Evolutionary conservation across 352 stramenopile species (phyloP).

Genomic region (Globisporangium echinulatum): DNA sequence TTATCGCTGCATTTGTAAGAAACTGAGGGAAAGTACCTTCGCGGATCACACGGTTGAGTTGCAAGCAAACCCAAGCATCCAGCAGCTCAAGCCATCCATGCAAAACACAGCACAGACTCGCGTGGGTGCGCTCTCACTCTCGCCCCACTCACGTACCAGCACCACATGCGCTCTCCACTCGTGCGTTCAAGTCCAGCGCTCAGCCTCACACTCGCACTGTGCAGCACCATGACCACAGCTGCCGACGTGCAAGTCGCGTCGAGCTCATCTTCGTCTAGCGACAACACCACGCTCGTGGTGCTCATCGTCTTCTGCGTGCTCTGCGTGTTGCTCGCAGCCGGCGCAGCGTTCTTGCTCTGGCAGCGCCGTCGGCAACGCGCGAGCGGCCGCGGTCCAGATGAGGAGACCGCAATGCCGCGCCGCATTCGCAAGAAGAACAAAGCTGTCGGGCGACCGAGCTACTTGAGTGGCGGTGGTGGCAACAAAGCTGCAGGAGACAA

Average conservation of each 20-base stretch:
- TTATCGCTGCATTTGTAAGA: too few species aligned
- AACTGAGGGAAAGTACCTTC: too few species aligned
- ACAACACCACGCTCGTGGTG: constrained; percentile 11
- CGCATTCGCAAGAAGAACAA: constrained; percentile 17
- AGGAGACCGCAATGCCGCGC: constrained; percentile 6
- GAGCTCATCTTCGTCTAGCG: not conserved
- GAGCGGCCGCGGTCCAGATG: not conserved
- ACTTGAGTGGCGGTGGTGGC: constrained; percentile 3
- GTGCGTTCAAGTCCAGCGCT: too few species aligned
- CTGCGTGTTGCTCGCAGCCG: constrained; percentile 8
- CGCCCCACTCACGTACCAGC: too few species aligned
- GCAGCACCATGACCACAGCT: not conserved
- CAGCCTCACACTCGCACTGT: not conserved
- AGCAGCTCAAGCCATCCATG: too few species aligned
- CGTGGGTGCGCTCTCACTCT: too few species aligned
- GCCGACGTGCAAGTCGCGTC: constrained; percentile 1
- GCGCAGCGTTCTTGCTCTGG: constrained; percentile 10
- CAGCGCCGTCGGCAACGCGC: not conserved
- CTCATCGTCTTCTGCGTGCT: constrained; percentile 10
- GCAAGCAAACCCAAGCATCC: too few species aligned
- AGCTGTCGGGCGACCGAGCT: constrained; percentile 8
- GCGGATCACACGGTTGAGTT: too few species aligned
- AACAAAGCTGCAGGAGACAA: not conserved
- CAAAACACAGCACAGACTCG: too few species aligned
- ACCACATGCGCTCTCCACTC: not conserved